Base-by-base conservation (phyloP, 306 rosid genomes). In the Lablab purpureus region DNA sequence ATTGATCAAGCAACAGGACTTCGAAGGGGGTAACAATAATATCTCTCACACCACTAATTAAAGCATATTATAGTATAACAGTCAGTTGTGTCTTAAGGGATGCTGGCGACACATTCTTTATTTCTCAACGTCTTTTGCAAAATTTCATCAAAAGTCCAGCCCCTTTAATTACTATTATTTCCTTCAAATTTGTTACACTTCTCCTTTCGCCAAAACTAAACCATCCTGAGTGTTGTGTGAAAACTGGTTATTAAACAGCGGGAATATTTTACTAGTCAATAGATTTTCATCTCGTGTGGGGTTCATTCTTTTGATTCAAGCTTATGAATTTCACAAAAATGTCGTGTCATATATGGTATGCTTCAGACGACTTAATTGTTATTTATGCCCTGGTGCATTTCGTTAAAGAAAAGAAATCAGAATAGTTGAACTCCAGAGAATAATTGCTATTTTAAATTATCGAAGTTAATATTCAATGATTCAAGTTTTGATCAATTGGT, bases 1-100 rank as follows among this genome's bases (percentile, higher is more conserved):
- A 64, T 86, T 80, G 99, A 94, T 84, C 22, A 63, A 75, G 83
- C 91, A 45, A 92, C 95, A 3, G 94, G 97, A 68, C 92, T 74
- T 27, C 82, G 19, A n/a, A 84, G 97, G 68, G 97, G 99, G 99
- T 94, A 86, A 30, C 21, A 17, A 45, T 62, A 25, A 27, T 73
- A 72, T 75, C 47, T 64, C 25, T 32, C 43, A 12, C 67, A 3
- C 67, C 49, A 27, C 66, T 52, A 59, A 41, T 73, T 46, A 5
- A 52, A 79, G 64, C 36, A 67, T 37, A 41, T 11, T 62, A n/a
- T n/a, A 50, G 41, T 3, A 40, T 40, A 40, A 30, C 1, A 34
- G 25, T 7, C 34, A 55, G n/a, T 41, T 49, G 21, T 28, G 50
- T 76, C 41, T 65, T 10, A n/a, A 37, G 50, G 46, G 6, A 65